A percentile compares a stretch with the other conserved stretches of the same genome.
These are phyloP conservation scores for Inga oerstediana DNA, from an alignment of 306 rosid species.

Conservation along the genomic window DNA sequence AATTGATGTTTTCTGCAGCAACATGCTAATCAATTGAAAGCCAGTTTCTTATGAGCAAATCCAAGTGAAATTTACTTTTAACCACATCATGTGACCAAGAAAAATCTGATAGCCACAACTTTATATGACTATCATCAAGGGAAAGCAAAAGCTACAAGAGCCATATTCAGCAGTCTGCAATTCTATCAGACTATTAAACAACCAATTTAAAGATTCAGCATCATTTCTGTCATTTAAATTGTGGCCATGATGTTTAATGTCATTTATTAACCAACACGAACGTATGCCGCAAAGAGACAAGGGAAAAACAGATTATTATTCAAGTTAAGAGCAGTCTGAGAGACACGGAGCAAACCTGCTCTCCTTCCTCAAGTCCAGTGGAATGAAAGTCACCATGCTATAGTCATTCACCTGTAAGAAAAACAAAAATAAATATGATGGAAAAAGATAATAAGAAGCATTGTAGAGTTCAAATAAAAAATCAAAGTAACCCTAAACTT, in stretches of 20 bases:
- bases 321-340: constrained; percentile 5
- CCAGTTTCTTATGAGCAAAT: not conserved
- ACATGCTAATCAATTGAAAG: not conserved
- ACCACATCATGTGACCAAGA: not conserved
- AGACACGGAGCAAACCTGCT: constrained; percentile 57
- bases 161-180: not conserved
- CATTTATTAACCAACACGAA: not conserved
- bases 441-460: constrained; percentile 17
- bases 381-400: constrained; percentile 88
- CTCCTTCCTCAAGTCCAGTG: constrained; percentile 94
- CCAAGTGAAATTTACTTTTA: not conserved
- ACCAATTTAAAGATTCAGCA: not conserved
- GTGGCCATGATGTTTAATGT: not conserved
- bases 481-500: not conserved
- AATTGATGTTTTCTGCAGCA: not conserved
- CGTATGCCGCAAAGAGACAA: not conserved
- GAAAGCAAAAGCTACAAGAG: not conserved
- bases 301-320: constrained; percentile 22
- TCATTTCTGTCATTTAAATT: not conserved
- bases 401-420: constrained; percentile 66
- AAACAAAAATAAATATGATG: not conserved
- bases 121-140: not conserved
- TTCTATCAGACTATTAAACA: not conserved
- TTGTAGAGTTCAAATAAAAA: constrained; percentile 8
- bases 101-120: not conserved